These are phyloP conservation scores for Coffea humblotiana DNA, from an alignment of 305 asterid species.

Conservation along the genomic window DNA sequence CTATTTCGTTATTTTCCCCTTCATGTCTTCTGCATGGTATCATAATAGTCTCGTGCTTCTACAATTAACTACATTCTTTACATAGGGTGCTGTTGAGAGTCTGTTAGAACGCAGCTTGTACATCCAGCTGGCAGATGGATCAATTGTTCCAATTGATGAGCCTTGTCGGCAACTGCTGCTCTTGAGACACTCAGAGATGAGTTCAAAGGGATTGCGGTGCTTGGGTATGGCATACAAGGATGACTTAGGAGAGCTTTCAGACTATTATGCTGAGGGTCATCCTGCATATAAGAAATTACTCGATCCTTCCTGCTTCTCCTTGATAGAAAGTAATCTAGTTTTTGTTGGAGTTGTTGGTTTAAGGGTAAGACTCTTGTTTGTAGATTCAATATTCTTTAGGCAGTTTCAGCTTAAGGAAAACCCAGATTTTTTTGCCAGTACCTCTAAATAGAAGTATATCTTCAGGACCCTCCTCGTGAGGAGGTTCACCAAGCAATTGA, in stretches of 20 bases:
- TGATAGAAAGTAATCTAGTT: conserved; percentile 65
- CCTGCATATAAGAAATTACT: conserved; percentile 76
- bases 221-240: conserved; percentile 85
- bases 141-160: conserved; percentile 58
- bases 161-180: conserved; percentile 54
- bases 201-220: conserved; percentile 81
- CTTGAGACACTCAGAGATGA: conserved; percentile 65
- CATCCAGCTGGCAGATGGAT: conserved; percentile 77
- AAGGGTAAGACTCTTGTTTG: conserved; percentile 42
- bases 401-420: not conserved
- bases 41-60: not conserved
- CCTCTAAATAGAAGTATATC: conserved; percentile 10
- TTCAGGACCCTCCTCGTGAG: conserved; percentile 95
- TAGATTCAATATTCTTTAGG: not conserved
- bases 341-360: conserved; percentile 89
- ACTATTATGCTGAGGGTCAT: conserved; percentile 55
- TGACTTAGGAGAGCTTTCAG: conserved; percentile 72
- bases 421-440: not conserved
- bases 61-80: conserved; percentile 5
- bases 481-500: conserved; percentile 75
- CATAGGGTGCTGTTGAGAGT: conserved; percentile 95
- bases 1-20: not conserved
- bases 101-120: conserved; percentile 71
- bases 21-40: not conserved
- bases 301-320: conserved; percentile 70